Conservation (phyloP, 352 stramenopile genomes). For the Pythium sp. region DNA sequence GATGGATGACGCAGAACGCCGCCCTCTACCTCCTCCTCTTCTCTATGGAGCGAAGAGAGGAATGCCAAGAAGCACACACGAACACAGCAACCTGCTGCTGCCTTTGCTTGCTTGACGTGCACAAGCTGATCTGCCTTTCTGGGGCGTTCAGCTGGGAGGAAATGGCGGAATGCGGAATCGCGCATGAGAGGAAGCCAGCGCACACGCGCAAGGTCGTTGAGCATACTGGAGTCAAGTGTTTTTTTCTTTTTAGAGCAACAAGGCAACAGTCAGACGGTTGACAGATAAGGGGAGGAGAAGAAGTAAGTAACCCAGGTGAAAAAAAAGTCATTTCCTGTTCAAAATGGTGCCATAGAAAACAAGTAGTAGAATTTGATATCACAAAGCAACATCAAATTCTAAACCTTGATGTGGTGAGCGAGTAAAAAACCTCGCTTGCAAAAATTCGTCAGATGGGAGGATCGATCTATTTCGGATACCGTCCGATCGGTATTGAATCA, state of each 20-base stretch:
- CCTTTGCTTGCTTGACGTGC: neutral
- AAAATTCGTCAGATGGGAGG: neutral
- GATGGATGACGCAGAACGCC: neutral
- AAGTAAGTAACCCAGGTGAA: neutral
- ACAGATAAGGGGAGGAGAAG: neutral
- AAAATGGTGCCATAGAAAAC: neutral
- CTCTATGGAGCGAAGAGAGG: neutral
- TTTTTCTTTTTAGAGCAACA: neutral
- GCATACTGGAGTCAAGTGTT: constrained; percentile 5
- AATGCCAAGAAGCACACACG: neutral
- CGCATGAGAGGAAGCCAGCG: neutral
- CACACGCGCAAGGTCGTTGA: neutral
- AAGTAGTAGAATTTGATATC: neutral
- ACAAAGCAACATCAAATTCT: neutral
- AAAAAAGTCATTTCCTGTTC: neutral
- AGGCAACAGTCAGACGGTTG: neutral
- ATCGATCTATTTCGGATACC: neutral
- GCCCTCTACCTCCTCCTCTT: neutral
- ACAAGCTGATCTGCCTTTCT: neutral
- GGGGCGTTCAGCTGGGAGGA: constrained; percentile 5
- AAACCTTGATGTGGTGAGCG: neutral
- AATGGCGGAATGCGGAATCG: constrained; percentile 3
- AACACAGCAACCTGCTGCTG: neutral
- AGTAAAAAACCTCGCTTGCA: neutral
- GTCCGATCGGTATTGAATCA: neutral